phyloP scores from a whole-genome alignment of 495 filamentous ascomycete species.

The Penicillium parvum region DNA sequence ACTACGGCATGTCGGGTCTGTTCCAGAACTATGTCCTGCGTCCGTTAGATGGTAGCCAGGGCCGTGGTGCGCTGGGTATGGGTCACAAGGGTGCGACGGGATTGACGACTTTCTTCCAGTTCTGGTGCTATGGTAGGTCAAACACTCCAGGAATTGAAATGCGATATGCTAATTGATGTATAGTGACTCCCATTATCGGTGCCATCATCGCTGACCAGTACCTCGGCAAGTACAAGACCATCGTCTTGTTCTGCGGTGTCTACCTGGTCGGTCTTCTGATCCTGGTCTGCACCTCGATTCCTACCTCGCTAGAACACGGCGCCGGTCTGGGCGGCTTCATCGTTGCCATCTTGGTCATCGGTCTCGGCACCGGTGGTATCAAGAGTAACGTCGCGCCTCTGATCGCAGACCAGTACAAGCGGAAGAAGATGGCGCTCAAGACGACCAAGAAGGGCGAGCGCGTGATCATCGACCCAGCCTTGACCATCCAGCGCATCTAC shows the following conservation, averaged over 20 bases:
- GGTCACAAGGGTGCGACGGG: conserved; percentile 53
- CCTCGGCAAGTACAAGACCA: conserved; percentile 67
- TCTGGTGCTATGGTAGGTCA: conserved; percentile 51
- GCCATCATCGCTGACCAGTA: conserved; percentile 62
- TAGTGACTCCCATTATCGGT: conserved; percentile 53
- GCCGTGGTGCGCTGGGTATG: conserved; percentile 54
- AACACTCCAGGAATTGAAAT: neutral
- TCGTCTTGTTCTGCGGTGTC: conserved; percentile 50
- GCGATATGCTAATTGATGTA: neutral
- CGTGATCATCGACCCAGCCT: conserved; percentile 69
- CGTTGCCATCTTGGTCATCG: conserved; percentile 43
- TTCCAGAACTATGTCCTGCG: conserved; percentile 59
- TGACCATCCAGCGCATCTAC: conserved; percentile 72
- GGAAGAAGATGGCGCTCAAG: conserved; percentile 53
- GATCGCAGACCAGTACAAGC: conserved; percentile 71
- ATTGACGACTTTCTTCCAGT: conserved; percentile 58
- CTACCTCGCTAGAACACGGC: conserved; percentile 38
- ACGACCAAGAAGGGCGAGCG: conserved; percentile 60
- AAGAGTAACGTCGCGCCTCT: conserved; percentile 61
- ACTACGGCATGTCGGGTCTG: conserved; percentile 55
- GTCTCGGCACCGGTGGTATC: conserved; percentile 62
- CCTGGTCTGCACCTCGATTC: conserved; percentile 47
- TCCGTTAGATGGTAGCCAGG: conserved; percentile 41
- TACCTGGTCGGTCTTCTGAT: conserved; percentile 47
- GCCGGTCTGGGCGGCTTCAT: conserved; percentile 49